These are phyloP conservation scores for Pseudomicrostroma phylloplanum DNA, from an alignment of 1,284 basidiomycete genomes.

Conservation along the genomic window DNA sequence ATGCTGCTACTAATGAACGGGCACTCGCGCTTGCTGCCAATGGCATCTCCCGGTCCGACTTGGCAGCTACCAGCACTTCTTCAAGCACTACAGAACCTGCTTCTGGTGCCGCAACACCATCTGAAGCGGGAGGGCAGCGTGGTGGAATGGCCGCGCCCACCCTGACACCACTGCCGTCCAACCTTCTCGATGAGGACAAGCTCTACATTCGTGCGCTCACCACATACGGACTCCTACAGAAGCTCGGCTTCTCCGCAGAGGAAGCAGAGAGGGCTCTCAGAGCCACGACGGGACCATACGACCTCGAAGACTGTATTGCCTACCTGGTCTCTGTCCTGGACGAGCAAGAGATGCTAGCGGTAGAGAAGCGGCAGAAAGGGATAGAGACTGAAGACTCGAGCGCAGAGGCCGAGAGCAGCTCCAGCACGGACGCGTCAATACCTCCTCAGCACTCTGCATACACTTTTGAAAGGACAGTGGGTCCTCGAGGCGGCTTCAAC, in stretches of 20 bases:
- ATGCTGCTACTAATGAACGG: slow-evolving; percentile 59
- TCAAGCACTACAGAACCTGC: no score
- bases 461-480: slow-evolving; percentile 23
- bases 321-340: slow-evolving; percentile 33
- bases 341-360: slow-evolving; percentile 63
- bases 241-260: slow-evolving; percentile 71
- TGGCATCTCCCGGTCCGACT: not conserved
- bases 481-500: not conserved
- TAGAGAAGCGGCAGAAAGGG: slow-evolving; percentile 52
- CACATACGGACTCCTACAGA: slow-evolving; percentile 73
- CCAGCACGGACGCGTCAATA: slow-evolving; percentile 31
- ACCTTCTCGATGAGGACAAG: slow-evolving; percentile 53
- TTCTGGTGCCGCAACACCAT: no score
- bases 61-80: no score
- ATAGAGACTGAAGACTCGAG: slow-evolving; percentile 30
- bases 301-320: slow-evolving; percentile 78
- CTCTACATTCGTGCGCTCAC: slow-evolving; percentile 65
- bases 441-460: slow-evolving; percentile 31
- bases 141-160: not conserved
- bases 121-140: no score
- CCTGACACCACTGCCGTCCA: not conserved
- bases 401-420: slow-evolving; percentile 20
- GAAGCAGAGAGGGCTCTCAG: slow-evolving; percentile 66
- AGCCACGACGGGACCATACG: slow-evolving; percentile 58
- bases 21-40: not conserved